These are phyloP conservation scores for Floccularia luteovirens DNA, from an alignment of 768 basidiomycete genomes.

Conservation along the genomic window DNA sequence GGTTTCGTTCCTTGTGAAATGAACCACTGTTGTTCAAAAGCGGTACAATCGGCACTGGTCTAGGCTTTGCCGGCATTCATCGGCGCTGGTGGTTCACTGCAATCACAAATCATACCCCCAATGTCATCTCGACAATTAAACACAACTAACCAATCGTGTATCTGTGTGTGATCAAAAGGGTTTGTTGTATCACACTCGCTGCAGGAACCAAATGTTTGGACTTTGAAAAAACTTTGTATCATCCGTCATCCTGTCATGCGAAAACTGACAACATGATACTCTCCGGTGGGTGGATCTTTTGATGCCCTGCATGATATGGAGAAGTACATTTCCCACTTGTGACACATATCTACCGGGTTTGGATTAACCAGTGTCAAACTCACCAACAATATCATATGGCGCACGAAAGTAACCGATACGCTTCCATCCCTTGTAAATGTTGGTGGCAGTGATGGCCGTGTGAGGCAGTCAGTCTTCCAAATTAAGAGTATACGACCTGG, in stretches of 20 bases:
- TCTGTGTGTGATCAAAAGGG: neutral
- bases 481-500: conserved; percentile 9
- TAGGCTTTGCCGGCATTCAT: conserved; percentile 9
- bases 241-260: neutral
- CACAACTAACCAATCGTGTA: neutral
- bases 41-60: conserved; percentile 2
- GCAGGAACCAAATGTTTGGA: too few relatives aligned
- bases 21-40: conserved; percentile 2
- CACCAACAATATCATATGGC: conserved; percentile 13
- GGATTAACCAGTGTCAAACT: conserved; percentile 6
- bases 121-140: conserved; percentile 9
- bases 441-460: conserved; percentile 11
- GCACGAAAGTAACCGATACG: conserved; percentile 15
- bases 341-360: conserved; percentile 6
- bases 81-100: too few relatives aligned
- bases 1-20: conserved; percentile 6
- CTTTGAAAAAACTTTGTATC: conserved; percentile 2
- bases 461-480: conserved; percentile 12
- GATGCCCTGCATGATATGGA: conserved; percentile 2
- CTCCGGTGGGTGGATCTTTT: neutral
- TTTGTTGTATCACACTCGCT: too few relatives aligned
- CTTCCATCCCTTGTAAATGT: conserved; percentile 11
- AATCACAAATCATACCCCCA: conserved; percentile 1
- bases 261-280: conserved; percentile 1
- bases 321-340: conserved; percentile 7